phyloP scores from a whole-genome alignment of 1,284 basidiomycete genomes.

The Filobasidium uniguttulatum region DNA sequence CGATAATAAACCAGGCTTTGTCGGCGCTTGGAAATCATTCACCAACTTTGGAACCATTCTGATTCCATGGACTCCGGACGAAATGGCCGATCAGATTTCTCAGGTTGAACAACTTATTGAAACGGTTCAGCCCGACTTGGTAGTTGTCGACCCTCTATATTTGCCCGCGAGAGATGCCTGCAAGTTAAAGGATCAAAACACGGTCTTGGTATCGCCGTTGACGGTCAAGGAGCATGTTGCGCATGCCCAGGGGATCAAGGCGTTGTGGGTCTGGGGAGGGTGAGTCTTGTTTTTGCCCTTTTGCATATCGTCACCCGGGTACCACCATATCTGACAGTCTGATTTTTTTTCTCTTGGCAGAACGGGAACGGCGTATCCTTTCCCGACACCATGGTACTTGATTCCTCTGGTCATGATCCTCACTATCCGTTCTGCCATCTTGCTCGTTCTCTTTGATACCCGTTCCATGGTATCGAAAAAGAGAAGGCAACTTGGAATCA shows the following conservation, averaged over 20 bases:
- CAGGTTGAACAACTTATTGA: background rate
- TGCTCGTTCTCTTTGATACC: background rate
- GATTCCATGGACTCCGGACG: background rate
- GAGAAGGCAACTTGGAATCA: background rate
- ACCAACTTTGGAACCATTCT: background rate
- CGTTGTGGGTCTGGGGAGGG: too few relatives aligned
- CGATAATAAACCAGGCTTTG: too few relatives aligned
- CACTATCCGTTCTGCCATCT: background rate
- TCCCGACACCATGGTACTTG: background rate
- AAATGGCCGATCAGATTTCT: background rate
- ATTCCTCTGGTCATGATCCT: background rate
- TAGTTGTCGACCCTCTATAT: background rate
- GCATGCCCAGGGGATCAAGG: too few relatives aligned
- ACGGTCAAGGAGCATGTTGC: background rate
- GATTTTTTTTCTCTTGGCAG: background rate
- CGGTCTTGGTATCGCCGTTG: background rate
- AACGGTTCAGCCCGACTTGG: background rate
- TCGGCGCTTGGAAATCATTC: background rate
- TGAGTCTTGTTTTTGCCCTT: too few relatives aligned
- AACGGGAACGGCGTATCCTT: background rate
- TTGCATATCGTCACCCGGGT: too few relatives aligned
- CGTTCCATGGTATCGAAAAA: background rate
- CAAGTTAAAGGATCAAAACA: background rate
- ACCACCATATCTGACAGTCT: too few relatives aligned
- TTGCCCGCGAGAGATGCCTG: background rate